phyloP scores from a whole-genome alignment of 78 protist genomes.

The Protostelium mycophagum region DNA sequence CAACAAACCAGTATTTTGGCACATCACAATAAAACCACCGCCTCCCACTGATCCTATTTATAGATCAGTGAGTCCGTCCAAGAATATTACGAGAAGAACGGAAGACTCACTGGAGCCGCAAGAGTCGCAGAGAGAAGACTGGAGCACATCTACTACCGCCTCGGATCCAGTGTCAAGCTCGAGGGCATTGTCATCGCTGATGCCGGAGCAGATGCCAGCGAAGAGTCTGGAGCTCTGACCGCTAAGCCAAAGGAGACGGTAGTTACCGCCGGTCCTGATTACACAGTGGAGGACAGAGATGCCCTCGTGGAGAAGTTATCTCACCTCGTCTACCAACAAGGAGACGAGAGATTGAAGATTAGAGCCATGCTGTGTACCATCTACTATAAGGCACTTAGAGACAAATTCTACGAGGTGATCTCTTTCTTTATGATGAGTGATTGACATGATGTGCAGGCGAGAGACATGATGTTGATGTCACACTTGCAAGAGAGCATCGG shows the following conservation, averaged over 20 bases:
- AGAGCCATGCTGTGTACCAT: constrained; percentile 75
- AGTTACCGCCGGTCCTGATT: neutral
- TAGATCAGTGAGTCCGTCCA: constrained; percentile 13
- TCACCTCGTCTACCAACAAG: constrained; percentile 53
- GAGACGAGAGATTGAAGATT: constrained; percentile 66
- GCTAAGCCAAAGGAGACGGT: neutral
- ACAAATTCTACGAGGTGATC: constrained; percentile 48
- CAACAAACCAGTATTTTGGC: no score
- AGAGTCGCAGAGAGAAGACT: constrained; percentile 52
- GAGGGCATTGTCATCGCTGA: constrained; percentile 1
- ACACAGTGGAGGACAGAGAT: neutral
- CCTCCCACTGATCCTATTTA: neutral
- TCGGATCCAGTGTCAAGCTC: neutral
- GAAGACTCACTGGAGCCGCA: constrained; percentile 4
- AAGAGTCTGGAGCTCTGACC: neutral
- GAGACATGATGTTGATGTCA: constrained; percentile 88
- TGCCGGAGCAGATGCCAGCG: neutral
- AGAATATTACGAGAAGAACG: constrained; percentile 25
- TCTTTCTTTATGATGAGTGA: neutral
- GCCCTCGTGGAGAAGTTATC: constrained; percentile 34
- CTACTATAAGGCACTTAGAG: constrained; percentile 70
- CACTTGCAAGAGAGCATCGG: constrained; percentile 77
- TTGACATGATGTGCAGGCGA: constrained; percentile 31
- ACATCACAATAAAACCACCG: no score
- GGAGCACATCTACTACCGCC: constrained; percentile 67